phyloP scores from a whole-genome alignment of 1,284 basidiomycete species.

The Ustilago loliicola region DNA sequence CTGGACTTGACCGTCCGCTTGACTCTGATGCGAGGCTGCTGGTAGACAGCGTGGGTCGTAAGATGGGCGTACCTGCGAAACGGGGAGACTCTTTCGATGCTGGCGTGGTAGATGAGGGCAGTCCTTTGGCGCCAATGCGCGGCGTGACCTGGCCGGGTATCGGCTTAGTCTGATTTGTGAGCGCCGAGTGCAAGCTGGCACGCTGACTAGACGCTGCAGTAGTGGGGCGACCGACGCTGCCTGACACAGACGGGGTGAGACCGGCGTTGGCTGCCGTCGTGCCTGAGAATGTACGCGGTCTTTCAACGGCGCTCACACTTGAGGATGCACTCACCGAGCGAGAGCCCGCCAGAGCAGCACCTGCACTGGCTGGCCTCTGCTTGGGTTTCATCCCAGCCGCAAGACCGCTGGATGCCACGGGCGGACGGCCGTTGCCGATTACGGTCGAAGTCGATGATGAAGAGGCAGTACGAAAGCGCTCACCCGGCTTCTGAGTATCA shows the following conservation, averaged over 20 bases:
- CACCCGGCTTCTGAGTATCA: neutral
- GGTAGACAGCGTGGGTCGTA: conserved; percentile 28
- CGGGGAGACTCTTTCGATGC: conserved; percentile 32
- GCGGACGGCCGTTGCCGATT: conserved; percentile 21
- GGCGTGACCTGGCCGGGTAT: conserved; percentile 31
- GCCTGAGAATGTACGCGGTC: conserved; percentile 35
- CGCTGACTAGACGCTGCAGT: conserved; percentile 16
- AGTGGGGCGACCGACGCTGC: conserved; percentile 10
- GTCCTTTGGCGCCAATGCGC: conserved; percentile 26
- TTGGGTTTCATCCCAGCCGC: conserved; percentile 48
- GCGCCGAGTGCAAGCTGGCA: conserved; percentile 40
- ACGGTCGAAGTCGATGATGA: conserved; percentile 16
- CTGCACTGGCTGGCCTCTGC: conserved; percentile 41
- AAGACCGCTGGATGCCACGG: conserved; percentile 14
- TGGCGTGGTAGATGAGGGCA: conserved; percentile 17
- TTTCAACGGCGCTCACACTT: conserved; percentile 1
- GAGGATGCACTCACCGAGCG: conserved; percentile 10
- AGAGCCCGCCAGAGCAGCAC: conserved; percentile 19
- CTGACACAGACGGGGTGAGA: conserved; percentile 12
- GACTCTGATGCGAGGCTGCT: conserved; percentile 45
- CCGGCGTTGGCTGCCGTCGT: conserved; percentile 36
- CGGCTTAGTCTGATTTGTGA: conserved; percentile 28
- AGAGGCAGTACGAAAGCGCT: conserved; percentile 10
- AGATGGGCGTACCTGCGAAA: conserved; percentile 11
- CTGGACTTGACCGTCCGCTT: conserved; percentile 46